Base-by-base conservation (phyloP, 345 rosid genomes). In the Rhodamnia argentea region DNA sequence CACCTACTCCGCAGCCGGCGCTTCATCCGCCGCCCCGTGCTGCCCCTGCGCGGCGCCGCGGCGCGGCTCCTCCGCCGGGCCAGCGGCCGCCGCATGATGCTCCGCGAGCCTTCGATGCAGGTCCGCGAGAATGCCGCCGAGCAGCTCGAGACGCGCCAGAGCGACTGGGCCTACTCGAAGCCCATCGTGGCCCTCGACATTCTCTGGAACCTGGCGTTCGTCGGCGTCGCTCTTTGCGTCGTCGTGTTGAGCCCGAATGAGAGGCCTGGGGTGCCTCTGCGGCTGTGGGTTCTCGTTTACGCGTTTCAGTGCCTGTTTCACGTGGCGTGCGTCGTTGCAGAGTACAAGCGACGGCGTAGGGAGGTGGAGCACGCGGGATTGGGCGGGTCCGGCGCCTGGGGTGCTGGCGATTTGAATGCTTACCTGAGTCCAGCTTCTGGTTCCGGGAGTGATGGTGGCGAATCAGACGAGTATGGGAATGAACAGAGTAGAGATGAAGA, bases 91-190 rank as follows among this genome's bases (percentile, higher is more conserved):
- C 91, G 93, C 52, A 84, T 96, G 98, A 92, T 95, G 98, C 95
- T 96, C 16, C 92, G 96, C 0, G 97, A 91, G 84, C 95, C 97
- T 2, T 97, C 99, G 26, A 92, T 94, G 52, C 89, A 93, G 83
- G 98, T 97, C 40, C 93, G 99, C 11, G 98, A 96, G 85, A 90
- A 89, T 32, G 98, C 98, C 11, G 98, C 98, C 11, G 99, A 96
- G 92, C 99, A 97, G 92, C 93, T 97, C 26, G 98, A 96, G 88
- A 96, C 91, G 88, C 90, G 94, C 18, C 98, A 94, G 83, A 92
- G 91, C 88, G 90, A 93, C 85, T 96, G 98, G 99, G 93, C 98
- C 15, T 95, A 93, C 88, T 96, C 96, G 32, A 92, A 87, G 90
- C 96, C 98, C 37, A 86, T 97, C 23, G 90, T 94, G 50, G 89